A percentile compares a stretch with the other conserved stretches of the same genome.
phyloP scores from a whole-genome alignment of 2,329 filamentous ascomycete species.

The Penicillium glabrum region DNA sequence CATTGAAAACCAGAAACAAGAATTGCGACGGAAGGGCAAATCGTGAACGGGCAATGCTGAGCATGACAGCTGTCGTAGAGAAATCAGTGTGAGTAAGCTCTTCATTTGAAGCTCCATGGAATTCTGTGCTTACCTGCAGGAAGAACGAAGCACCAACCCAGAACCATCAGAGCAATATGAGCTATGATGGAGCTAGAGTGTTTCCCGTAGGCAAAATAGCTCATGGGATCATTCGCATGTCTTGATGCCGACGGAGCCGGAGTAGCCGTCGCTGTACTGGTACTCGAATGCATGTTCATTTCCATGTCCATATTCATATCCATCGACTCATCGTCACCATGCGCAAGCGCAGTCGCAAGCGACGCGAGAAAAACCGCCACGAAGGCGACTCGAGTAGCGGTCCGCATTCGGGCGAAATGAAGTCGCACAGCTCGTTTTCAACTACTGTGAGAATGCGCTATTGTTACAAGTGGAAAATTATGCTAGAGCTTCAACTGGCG shows the following conservation, averaged over 20 bases:
- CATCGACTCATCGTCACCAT: conserved; percentile 34
- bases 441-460: not conserved
- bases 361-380: conserved; percentile 30
- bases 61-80: conserved; percentile 67
- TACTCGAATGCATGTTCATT: conserved; percentile 24
- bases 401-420: conserved; percentile 23
- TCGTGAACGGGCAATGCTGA: conserved; percentile 78
- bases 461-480: conserved; percentile 6
- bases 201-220: conserved; percentile 45
- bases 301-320: conserved; percentile 33
- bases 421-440: not conserved
- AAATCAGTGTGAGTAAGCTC: not conserved
- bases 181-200: conserved; percentile 57
- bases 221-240: conserved; percentile 36
- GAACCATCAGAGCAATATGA: conserved; percentile 69
- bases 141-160: conserved; percentile 71
- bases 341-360: conserved; percentile 32
- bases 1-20: conserved; percentile 64
- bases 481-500: conserved; percentile 15
- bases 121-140: conserved; percentile 62
- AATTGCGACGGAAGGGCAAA: conserved; percentile 70
- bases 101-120: not conserved
- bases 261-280: conserved; percentile 13
- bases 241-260: conserved; percentile 10
- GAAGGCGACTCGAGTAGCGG: conserved; percentile 26